phyloP scores from a whole-genome alignment of 345 rosid species.

The Eucalyptus globulus region DNA sequence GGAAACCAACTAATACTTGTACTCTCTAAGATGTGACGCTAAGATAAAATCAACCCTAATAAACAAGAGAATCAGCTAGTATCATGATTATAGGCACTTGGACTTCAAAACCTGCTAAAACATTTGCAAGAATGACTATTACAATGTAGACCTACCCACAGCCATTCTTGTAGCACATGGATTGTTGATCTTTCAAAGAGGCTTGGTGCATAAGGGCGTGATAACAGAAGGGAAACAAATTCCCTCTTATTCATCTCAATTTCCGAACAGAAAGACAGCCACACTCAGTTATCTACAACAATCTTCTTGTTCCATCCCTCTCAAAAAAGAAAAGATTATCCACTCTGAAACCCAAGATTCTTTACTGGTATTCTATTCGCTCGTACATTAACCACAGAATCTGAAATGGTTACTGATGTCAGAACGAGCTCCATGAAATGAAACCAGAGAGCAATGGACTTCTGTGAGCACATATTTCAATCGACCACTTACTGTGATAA shows the following conservation, averaged over 20 bases:
- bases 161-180: neutral
- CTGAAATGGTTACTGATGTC: neutral
- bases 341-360: neutral
- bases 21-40: neutral
- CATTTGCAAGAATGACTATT: neutral
- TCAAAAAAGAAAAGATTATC: neutral
- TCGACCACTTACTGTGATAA: neutral
- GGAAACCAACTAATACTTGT: neutral
- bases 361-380: neutral
- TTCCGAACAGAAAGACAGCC: neutral
- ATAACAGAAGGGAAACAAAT: neutral
- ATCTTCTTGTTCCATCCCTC: neutral
- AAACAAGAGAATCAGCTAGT: neutral
- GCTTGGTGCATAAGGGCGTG: neutral
- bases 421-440: neutral
- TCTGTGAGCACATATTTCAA: neutral
- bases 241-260: neutral
- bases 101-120: neutral
- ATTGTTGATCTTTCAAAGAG: neutral
- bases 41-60: neutral
- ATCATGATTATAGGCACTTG: neutral
- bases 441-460: neutral
- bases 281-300: neutral
- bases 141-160: neutral
- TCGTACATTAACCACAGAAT: neutral